Evolutionary conservation across 1,284 basidiomycete species (phyloP).

Genomic region (Porodaedalea pini): DNA sequence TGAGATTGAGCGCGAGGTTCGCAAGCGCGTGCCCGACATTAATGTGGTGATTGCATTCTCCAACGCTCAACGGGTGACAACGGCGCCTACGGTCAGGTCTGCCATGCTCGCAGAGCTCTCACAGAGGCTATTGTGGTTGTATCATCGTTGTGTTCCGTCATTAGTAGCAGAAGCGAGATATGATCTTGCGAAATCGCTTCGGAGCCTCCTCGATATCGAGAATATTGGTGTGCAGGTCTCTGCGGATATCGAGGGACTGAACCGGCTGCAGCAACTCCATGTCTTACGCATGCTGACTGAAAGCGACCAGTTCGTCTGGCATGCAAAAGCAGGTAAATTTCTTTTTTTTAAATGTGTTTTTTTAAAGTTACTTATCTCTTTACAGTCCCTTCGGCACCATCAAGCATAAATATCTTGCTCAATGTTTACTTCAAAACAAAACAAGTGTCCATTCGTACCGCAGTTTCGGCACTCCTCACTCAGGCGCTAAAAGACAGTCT

Average conservation of each 20-base stretch:
- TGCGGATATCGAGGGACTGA: constrained; percentile 40
- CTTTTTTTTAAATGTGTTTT: constrained; percentile 12
- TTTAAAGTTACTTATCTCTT: constrained; percentile 36
- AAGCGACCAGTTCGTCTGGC: constrained; percentile 77
- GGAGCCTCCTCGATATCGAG: constrained; percentile 39
- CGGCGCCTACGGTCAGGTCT: constrained; percentile 35
- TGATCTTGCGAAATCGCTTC: constrained; percentile 80
- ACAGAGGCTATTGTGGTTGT: constrained; percentile 79
- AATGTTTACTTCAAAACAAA: constrained; percentile 53
- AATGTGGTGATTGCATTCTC: constrained; percentile 79
- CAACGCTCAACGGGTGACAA: constrained; percentile 39
- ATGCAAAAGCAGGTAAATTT: constrained; percentile 67
- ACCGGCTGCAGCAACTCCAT: constrained; percentile 71
- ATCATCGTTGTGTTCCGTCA: constrained; percentile 73
- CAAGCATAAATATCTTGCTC: constrained; percentile 64
- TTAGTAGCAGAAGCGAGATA: constrained; percentile 78
- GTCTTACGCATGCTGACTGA: constrained; percentile 69
- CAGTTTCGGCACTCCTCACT: constrained; percentile 55
- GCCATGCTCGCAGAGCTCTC: constrained; percentile 75
- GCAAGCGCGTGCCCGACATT: constrained; percentile 78
- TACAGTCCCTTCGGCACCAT: constrained; percentile 44
- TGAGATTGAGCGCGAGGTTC: constrained; percentile 74
- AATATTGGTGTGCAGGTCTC: constrained; percentile 24
- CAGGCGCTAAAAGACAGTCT: constrained; percentile 66
- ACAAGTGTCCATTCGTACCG: constrained; percentile 49